Base-by-base conservation (phyloP, 768 basidiomycete genomes). In the Calvatia gigantea region DNA sequence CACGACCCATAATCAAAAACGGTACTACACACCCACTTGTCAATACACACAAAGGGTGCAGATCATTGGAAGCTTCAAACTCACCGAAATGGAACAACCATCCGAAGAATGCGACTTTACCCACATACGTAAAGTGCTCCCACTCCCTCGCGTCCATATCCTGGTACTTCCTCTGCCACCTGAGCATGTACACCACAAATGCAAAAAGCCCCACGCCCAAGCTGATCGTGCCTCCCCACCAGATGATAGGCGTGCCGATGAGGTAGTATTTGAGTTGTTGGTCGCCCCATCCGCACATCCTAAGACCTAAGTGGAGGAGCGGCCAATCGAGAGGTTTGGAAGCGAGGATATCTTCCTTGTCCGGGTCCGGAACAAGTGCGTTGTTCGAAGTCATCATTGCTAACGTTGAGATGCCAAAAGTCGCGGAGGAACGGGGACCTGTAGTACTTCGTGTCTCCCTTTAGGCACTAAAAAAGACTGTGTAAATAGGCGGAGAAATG, bases 341-440 rank as follows among this genome's bases (percentile, higher is more conserved):
- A 0, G 96, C 97, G 49, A 99, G 84, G 66, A 98, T 93, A 68
- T 99, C 97, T 63, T 96, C 93, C 73, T 98, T 98, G 77, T 99
- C 97, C 0, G 96, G 94, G 65, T 99, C 94, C 1, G 97, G 97
- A 37, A 98, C 70, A 52, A 99, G 86, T 0, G 97, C 96, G 66
- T 99, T 99, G 75, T 99, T 99, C 4, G 97, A 98, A 0, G 96
- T 97, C 92, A 95, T 94, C 97, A 99, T 99, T 6, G 95, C 97
- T 23, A n/a, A 99, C 93, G 65, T 99, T 99, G 54, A 99, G 83
- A 68, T 99, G 96, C 87, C 93, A 95, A 72, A 99, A 99, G 73
- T 99, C 96, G 49, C 90, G 86, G 43, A 96, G 73, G 81, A 99
- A 99, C 0, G 96, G 89, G 1, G 96, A 96, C 35, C 74, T 79